phyloP scores from a whole-genome alignment of 176 grass and related monocot species.

The Zoysia japonica region DNA sequence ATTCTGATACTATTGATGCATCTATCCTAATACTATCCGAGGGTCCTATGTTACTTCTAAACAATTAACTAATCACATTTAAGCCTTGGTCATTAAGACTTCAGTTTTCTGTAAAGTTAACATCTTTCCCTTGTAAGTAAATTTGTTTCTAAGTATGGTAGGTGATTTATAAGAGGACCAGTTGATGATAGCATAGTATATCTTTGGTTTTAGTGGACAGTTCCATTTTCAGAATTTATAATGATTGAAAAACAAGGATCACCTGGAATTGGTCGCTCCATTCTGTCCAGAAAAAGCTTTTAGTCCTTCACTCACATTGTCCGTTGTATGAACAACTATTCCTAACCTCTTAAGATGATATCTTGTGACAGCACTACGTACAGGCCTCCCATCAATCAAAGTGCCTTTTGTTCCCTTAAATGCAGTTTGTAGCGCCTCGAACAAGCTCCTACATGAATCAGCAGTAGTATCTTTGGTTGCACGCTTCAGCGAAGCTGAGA shows the following conservation, averaged over 20 bases:
- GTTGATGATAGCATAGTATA: constrained; percentile 1
- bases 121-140: neutral
- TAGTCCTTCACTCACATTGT: constrained; percentile 52
- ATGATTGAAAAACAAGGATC: constrained; percentile 31
- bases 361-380: constrained; percentile 74
- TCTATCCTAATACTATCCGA: neutral
- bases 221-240: constrained; percentile 24
- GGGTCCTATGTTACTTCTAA: neutral
- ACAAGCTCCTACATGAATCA: constrained; percentile 54
- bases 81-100: neutral
- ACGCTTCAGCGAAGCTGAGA: constrained; percentile 61
- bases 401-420: constrained; percentile 78
- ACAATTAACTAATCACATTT: neutral
- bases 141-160: neutral
- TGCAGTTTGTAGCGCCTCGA: constrained; percentile 56
- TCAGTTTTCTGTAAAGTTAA: neutral
- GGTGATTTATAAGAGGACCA: neutral
- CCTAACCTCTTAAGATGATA: constrained; percentile 91
- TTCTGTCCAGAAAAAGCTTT: constrained; percentile 66
- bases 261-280: constrained; percentile 44
- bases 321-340: constrained; percentile 64
- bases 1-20: neutral
- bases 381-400: constrained; percentile 70
- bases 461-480: constrained; percentile 41
- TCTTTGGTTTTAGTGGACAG: neutral